Evolutionary conservation across 352 stramenopile species (phyloP).

Genomic region (Phytophthora tentaculata): DNA sequence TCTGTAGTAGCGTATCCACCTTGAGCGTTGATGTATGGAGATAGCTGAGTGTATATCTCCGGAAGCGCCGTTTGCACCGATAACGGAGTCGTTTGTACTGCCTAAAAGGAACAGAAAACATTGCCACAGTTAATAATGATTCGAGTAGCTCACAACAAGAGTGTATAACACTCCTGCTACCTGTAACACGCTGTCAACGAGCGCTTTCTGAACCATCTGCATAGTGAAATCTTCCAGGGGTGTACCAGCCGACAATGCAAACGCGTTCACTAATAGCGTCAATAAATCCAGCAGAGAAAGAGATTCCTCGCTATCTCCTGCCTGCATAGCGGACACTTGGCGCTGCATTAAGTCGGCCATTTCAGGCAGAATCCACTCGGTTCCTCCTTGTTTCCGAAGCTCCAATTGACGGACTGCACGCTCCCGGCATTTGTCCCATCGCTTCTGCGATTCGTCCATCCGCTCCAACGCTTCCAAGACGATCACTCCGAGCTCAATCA

Average conservation of each 20-base stretch:
- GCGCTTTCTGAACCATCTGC: slow-evolving; percentile 65
- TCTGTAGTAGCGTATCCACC: slow-evolving; percentile 12
- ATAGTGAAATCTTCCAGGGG: slow-evolving; percentile 70
- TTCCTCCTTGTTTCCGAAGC: slow-evolving; percentile 48
- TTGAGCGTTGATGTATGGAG: slow-evolving; percentile 28
- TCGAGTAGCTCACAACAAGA: neutral
- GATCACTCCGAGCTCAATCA: slow-evolving; percentile 77
- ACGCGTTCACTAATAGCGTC: slow-evolving; percentile 67
- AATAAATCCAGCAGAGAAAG: slow-evolving; percentile 55
- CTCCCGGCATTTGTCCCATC: slow-evolving; percentile 64
- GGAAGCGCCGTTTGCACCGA: slow-evolving; percentile 42
- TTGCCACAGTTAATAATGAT: slow-evolving; percentile 10
- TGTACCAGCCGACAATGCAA: slow-evolving; percentile 55
- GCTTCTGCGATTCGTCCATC: slow-evolving; percentile 57
- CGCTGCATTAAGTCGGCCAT: slow-evolving; percentile 69
- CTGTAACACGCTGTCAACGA: slow-evolving; percentile 56
- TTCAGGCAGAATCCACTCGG: slow-evolving; percentile 79
- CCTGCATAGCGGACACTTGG: slow-evolving; percentile 34
- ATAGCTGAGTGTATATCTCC: slow-evolving; percentile 39
- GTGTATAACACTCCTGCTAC: slow-evolving; percentile 31
- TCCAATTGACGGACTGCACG: slow-evolving; percentile 56
- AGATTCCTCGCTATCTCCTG: slow-evolving; percentile 23
- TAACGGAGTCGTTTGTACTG: slow-evolving; percentile 24
- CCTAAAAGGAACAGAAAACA: slow-evolving; percentile 24
- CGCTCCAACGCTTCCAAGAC: slow-evolving; percentile 79